These are phyloP conservation scores for Boletus eberwhitei DNA, from an alignment of 768 basidiomycete genomes.

Conservation along the genomic window DNA sequence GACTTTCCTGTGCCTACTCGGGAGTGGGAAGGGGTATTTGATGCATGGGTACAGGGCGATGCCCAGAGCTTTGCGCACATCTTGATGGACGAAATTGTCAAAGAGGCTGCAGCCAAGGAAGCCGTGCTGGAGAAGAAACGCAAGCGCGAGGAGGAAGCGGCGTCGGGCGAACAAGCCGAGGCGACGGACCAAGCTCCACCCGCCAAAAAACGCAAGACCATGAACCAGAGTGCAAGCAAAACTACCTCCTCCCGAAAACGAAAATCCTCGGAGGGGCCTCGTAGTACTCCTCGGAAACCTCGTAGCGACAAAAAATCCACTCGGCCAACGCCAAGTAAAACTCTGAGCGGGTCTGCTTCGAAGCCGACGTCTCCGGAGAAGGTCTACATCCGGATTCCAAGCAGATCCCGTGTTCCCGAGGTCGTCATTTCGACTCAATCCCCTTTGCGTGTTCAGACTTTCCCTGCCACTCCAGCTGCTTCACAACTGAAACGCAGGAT, in stretches of 20 bases:
- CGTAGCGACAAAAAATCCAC: conserved; percentile 18
- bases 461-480: conserved; percentile 20
- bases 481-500: conserved; percentile 23
- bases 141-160: conserved; percentile 50
- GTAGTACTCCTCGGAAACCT: conserved; percentile 31
- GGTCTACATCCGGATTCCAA: conserved; percentile 25
- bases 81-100: conserved; percentile 55
- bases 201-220: conserved; percentile 26
- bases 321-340: conserved; percentile 17
- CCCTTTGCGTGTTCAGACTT: conserved; percentile 6
- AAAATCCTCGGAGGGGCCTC: conserved; percentile 24
- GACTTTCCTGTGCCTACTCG: conserved; percentile 82
- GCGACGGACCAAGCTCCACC: conserved; percentile 12
- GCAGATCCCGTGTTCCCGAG: conserved; percentile 12
- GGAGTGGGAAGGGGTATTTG: conserved; percentile 90
- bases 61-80: conserved; percentile 73
- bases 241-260: conserved; percentile 17
- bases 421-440: conserved; percentile 19
- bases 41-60: conserved; percentile 87
- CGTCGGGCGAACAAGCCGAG: conserved; percentile 12
- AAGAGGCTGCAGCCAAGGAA: conserved; percentile 53
- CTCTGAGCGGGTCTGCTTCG: conserved; percentile 13
- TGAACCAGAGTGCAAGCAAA: conserved; percentile 10
- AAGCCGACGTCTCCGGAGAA: conserved; percentile 23
- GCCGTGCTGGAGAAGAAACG: conserved; percentile 52